Evolutionary conservation across 2,329 filamentous ascomycete genomes (phyloP), one percentile per base, ranked within the genome.

Genomic region (Colletotrichum neosansevieriae): DNA sequence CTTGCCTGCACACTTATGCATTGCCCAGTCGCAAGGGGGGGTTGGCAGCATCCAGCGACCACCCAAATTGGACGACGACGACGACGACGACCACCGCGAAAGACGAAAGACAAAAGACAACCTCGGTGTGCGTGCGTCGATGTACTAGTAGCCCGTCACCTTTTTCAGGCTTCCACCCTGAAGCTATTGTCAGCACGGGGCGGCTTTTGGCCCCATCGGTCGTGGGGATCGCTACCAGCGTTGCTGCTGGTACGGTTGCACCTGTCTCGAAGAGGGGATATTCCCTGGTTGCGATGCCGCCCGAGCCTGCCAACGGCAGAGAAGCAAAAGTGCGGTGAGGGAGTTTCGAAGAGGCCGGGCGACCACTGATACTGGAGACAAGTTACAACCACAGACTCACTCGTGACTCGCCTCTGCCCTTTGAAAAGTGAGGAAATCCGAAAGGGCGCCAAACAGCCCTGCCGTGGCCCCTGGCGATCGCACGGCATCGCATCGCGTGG

Each of bases 261-360:
- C 36, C 6, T 5, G 36, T 13, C 36, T 38, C 36, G 36, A 38
- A 38, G 10, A 15, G 38, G 10, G 63, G 60, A 19, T 36, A 13
- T 44, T 63, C 58, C 63, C 45, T 63, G 64, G 24, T 29, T n/a
- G 21, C 12, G 53, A 42, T 58, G 65, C 45, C 47, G 53, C 45
- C 36, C n/a, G 13, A 47, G 40, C 17, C 21, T 57, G 59, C 42
- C 24, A 63, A 15, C 47, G 42, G 45, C 24, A 51, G 38, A 50
- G 44, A 21, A 47, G n/a, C 58, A 64, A 67, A 67, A 67, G 64
- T 67, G 64, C 64, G 64, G 64, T 67, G 64, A 63, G 60, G 15
- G 36, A 42, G 47, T 9, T 34, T 60, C n/a, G 49, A 29, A 15
- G 15, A 51, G 4, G 24, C 29, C 49, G 29, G 13, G 15, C 29